A percentile compares a stretch with the other conserved stretches of the same genome.
Evolutionary conservation across 495 filamentous ascomycete genomes (phyloP).

Genomic region (Hyaloscypha variabilis): DNA sequence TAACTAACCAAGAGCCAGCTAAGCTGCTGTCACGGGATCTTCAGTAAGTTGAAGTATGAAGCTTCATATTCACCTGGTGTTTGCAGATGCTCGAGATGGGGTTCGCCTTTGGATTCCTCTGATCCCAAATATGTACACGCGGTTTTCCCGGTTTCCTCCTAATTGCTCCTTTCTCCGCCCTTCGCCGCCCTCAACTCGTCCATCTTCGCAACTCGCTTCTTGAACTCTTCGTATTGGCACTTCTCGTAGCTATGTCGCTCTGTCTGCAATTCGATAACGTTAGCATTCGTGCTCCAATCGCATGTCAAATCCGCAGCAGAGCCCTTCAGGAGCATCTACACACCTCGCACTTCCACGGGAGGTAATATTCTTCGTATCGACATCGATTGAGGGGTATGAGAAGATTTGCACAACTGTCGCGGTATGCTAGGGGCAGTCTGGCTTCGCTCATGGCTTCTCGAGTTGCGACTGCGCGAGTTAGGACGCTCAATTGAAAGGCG

Average conservation of each 20-base stretch:
- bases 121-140: slow-evolving; percentile 28
- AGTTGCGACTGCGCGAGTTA: slow-evolving; percentile 60
- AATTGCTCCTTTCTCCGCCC: slow-evolving; percentile 88
- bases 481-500: slow-evolving; percentile 12
- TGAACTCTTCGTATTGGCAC: slow-evolving; percentile 98
- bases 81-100: background rate
- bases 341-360: slow-evolving; percentile 99
- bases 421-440: slow-evolving; percentile 83
- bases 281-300: background rate
- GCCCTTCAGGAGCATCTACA: slow-evolving; percentile 31
- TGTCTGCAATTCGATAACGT: slow-evolving; percentile 51
- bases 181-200: slow-evolving; percentile 89
- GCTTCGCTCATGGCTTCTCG: slow-evolving; percentile 92
- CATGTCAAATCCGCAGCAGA: background rate
- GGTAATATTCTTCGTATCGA: slow-evolving; percentile 86
- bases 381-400: slow-evolving; percentile 95
- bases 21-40: too few species aligned
- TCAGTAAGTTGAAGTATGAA: too few species aligned
- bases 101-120: background rate
- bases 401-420: slow-evolving; percentile 92
- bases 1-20: too few species aligned
- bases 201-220: slow-evolving; percentile 98
- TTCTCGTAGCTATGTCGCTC: slow-evolving; percentile 98
- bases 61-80: background rate
- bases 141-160: background rate